Evolutionary conservation across 257 asterid genomes (phyloP).

Genomic region (Solanum arcanum): DNA sequence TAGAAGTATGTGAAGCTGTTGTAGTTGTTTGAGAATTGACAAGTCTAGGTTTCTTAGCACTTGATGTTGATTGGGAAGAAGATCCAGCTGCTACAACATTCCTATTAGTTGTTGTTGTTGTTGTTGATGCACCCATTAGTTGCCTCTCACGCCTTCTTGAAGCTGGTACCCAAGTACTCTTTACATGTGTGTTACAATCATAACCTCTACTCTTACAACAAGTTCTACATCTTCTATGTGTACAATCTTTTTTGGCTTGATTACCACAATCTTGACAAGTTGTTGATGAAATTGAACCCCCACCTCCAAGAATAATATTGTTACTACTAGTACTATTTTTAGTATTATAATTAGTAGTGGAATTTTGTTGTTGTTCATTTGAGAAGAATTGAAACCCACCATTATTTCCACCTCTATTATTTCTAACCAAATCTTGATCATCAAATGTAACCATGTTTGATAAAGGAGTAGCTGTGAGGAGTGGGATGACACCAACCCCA

Average conservation of each 20-base stretch:
- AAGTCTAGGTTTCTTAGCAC: slow-evolving; percentile 56
- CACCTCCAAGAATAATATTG: background rate
- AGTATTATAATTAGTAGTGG: background rate
- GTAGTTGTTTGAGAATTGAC: slow-evolving; percentile 42
- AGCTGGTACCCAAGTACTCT: slow-evolving; percentile 71
- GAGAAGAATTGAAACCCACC: slow-evolving; percentile 44
- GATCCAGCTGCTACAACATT: slow-evolving; percentile 26
- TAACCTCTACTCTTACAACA: slow-evolving; percentile 58
- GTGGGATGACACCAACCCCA: slow-evolving; percentile 34
- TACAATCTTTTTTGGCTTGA: slow-evolving; percentile 62
- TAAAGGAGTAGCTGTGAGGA: slow-evolving; percentile 40
- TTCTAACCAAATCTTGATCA: slow-evolving; percentile 1
- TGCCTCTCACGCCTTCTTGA: slow-evolving; percentile 72
- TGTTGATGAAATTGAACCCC: background rate
- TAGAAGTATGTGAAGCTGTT: slow-evolving; percentile 61
- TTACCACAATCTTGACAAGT: slow-evolving; percentile 63
- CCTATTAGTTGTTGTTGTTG: background rate
- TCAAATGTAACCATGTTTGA: slow-evolving; percentile 2
- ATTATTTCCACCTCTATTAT: slow-evolving; percentile 1
- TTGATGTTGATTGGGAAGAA: slow-evolving; percentile 47
- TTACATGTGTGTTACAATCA: slow-evolving; percentile 48
- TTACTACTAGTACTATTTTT: slow-evolving; percentile 11
- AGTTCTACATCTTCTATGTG: slow-evolving; percentile 46
- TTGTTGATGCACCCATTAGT: slow-evolving; percentile 5
- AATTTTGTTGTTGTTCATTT: slow-evolving; percentile 18